phyloP scores from a whole-genome alignment of 495 filamentous ascomycete genomes.

The Penicillium parvum region DNA sequence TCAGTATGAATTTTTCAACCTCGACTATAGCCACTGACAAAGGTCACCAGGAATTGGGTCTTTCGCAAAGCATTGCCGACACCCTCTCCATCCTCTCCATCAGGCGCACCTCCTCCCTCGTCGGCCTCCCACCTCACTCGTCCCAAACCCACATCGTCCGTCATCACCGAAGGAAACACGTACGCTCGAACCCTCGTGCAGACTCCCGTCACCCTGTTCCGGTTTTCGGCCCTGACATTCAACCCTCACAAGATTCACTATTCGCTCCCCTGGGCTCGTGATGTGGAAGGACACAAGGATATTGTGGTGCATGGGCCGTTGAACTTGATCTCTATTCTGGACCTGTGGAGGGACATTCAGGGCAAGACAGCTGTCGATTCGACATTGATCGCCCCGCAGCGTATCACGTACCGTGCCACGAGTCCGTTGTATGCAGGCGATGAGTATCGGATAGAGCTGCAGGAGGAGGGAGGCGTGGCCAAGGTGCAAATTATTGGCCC shows the following conservation, averaged over 20 bases:
- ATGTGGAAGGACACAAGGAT: slow-evolving; percentile 56
- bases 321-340: slow-evolving; percentile 59
- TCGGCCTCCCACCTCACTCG: slow-evolving; percentile 21
- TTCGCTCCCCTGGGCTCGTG: slow-evolving; percentile 52
- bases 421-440: slow-evolving; percentile 59
- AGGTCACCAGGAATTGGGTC: slow-evolving; percentile 50
- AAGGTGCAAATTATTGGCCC: slow-evolving; percentile 41
- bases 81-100: slow-evolving; percentile 13
- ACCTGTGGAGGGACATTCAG: slow-evolving; percentile 56
- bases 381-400: slow-evolving; percentile 34
- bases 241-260: slow-evolving; percentile 74
- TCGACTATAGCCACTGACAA: neutral
- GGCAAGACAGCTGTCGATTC: slow-evolving; percentile 1
- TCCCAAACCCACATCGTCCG: slow-evolving; percentile 17
- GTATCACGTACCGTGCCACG: slow-evolving; percentile 56
- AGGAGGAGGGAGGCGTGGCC: slow-evolving; percentile 24
- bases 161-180: slow-evolving; percentile 23
- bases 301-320: slow-evolving; percentile 62
- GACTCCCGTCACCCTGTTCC: slow-evolving; percentile 57
- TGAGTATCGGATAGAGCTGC: slow-evolving; percentile 41
- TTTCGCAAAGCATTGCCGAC: slow-evolving; percentile 48
- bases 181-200: slow-evolving; percentile 45
- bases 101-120: slow-evolving; percentile 1
- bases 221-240: slow-evolving; percentile 69
- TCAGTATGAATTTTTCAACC: slow-evolving; percentile 13